These are phyloP conservation scores for Linnemannia zychae DNA, from an alignment of 192 early-diverging fungal genomes.

Conservation along the genomic window DNA sequence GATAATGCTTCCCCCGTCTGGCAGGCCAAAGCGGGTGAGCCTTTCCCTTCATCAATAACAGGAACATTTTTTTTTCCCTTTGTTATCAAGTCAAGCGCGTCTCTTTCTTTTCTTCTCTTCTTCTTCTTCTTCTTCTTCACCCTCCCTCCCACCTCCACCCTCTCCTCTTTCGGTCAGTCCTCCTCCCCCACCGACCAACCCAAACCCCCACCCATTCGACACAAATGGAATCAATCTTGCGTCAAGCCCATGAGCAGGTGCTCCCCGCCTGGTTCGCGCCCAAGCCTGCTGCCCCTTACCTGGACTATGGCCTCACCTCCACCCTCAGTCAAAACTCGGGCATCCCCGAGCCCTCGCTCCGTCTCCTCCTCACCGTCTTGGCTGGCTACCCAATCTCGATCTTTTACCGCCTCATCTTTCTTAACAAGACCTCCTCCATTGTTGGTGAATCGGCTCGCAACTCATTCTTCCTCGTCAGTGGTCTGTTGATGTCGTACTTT, in stretches of 20 bases:
- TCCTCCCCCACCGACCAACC: background rate
- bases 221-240: conserved; percentile 32
- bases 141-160: background rate
- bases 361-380: conserved; percentile 61
- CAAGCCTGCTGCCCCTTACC: conserved; percentile 25
- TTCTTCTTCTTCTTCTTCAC: background rate
- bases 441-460: conserved; percentile 62
- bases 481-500: conserved; percentile 62
- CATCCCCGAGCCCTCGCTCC: conserved; percentile 64
- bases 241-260: conserved; percentile 22
- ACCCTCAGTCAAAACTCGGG: conserved; percentile 55
- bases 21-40: background rate
- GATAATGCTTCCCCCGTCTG: background rate
- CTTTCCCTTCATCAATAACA: background rate
- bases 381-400: conserved; percentile 62
- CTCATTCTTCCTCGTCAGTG: conserved; percentile 57
- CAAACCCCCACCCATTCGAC: background rate
- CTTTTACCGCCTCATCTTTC: conserved; percentile 60
- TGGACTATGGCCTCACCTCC: conserved; percentile 52
- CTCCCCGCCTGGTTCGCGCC: conserved; percentile 51
- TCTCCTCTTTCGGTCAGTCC: background rate
- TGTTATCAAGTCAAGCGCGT: background rate
- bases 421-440: conserved; percentile 54
- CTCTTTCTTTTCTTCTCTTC: conserved; percentile 11
- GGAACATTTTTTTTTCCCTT: background rate